Conservation (phyloP, 1,284 basidiomycete genomes). For the Puccinia horiana region DNA sequence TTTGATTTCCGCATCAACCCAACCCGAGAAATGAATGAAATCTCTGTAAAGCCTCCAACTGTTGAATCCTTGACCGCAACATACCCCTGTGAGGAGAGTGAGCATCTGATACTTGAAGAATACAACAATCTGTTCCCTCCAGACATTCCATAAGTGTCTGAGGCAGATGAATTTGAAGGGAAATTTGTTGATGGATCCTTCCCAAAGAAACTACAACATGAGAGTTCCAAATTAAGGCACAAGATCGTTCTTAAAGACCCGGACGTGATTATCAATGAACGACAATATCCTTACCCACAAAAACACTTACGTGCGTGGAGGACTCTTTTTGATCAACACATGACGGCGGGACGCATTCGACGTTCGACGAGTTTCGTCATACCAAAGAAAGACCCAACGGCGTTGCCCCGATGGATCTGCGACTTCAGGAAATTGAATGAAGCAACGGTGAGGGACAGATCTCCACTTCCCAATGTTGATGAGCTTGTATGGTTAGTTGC, state of each 20-base stretch:
- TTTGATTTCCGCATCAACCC: neutral
- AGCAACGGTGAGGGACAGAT: slow-evolving; percentile 21
- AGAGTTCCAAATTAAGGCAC: neutral
- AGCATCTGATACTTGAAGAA: neutral
- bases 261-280: neutral
- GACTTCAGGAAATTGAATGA: slow-evolving; percentile 1
- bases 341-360: neutral
- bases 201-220: neutral
- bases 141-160: slow-evolving; percentile 4
- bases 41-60: neutral
- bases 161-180: neutral
- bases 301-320: neutral
- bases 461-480: slow-evolving; percentile 52
- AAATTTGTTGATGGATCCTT: neutral
- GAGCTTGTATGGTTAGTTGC: slow-evolving; percentile 49
- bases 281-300: slow-evolving; percentile 1
- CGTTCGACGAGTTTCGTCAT: slow-evolving; percentile 13
- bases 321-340: neutral
- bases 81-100: neutral
- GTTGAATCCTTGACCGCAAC: neutral
- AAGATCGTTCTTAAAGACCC: neutral
- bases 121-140: neutral
- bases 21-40: neutral
- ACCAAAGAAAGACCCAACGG: slow-evolving; percentile 50
- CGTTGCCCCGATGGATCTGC: slow-evolving; percentile 49